phyloP scores from a whole-genome alignment of 1,284 basidiomycete genomes.

The Agaricales sp. region DNA sequence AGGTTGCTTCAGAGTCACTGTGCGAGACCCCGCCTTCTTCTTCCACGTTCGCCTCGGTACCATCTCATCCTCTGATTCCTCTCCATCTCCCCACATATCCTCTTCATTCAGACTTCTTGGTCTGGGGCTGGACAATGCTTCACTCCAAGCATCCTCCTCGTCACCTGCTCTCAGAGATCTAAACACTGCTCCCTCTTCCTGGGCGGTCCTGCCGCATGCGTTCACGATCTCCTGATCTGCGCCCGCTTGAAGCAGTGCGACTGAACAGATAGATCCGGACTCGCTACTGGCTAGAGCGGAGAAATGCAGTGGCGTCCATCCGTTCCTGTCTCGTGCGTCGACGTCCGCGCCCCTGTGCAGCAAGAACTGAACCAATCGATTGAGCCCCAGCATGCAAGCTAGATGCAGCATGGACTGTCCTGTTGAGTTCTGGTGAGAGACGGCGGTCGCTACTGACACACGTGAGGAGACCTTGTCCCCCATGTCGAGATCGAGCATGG shows the following conservation, averaged over 20 bases:
- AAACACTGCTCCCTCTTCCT: conserved; percentile 47
- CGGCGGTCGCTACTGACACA: conserved; percentile 29
- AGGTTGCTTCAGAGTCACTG: too few relatives aligned
- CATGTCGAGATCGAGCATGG: conserved; percentile 53
- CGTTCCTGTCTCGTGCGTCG: conserved; percentile 83
- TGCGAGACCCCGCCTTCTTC: conserved; percentile 21
- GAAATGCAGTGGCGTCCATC: conserved; percentile 86
- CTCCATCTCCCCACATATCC: conserved; percentile 45
- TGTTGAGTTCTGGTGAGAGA: conserved; percentile 56
- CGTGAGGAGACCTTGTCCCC: conserved; percentile 18
- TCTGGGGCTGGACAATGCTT: conserved; percentile 29
- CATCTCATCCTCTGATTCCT: conserved; percentile 48
- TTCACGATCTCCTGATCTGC: conserved; percentile 75
- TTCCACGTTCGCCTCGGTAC: conserved; percentile 17
- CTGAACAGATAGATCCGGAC: conserved; percentile 36
- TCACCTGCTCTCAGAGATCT: conserved; percentile 21
- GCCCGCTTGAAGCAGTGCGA: conserved; percentile 69
- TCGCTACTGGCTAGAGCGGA: conserved; percentile 54
- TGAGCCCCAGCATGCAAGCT: conserved; percentile 75
- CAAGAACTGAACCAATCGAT: conserved; percentile 63
- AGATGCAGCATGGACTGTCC: conserved; percentile 87
- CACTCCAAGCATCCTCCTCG: conserved; percentile 39
- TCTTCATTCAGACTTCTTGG: background rate
- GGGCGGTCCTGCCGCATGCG: conserved; percentile 67
- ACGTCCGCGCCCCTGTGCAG: conserved; percentile 67